Evolutionary conservation across 2,329 filamentous ascomycete genomes (phyloP).

Genomic region (Aspergillus tamarii): DNA sequence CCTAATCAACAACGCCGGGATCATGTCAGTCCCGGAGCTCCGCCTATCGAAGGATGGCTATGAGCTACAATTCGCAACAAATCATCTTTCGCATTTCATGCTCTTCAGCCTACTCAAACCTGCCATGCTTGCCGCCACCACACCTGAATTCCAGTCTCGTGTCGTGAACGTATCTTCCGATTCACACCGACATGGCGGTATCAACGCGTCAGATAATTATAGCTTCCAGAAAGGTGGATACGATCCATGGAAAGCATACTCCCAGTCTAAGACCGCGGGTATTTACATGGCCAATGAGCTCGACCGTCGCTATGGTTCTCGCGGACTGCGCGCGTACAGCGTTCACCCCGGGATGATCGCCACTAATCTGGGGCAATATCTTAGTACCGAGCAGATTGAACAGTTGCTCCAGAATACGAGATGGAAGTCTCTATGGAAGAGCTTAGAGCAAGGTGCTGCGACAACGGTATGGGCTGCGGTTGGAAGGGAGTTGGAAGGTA

Average conservation of each 20-base stretch:
- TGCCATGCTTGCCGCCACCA: slow-evolving; percentile 24
- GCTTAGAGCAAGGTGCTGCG: slow-evolving; percentile 42
- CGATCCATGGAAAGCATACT: slow-evolving; percentile 47
- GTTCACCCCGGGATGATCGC: slow-evolving; percentile 49
- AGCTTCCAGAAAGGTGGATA: slow-evolving; percentile 41
- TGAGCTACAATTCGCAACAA: slow-evolving; percentile 57
- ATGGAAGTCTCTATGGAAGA: slow-evolving; percentile 32
- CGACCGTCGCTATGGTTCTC: slow-evolving; percentile 51
- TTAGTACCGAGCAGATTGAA: slow-evolving; percentile 9
- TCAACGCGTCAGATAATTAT: slow-evolving; percentile 43
- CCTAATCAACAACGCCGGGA: slow-evolving; percentile 49
- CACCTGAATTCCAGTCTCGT: slow-evolving; percentile 47
- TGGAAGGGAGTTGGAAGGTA: slow-evolving; percentile 32
- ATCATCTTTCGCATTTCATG: slow-evolving; percentile 58
- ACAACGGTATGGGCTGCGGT: slow-evolving; percentile 45
- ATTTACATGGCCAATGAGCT: slow-evolving; percentile 57
- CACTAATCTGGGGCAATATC: slow-evolving; percentile 8
- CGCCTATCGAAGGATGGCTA: slow-evolving; percentile 41
- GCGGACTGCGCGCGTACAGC: slow-evolving; percentile 49
- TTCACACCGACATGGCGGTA: slow-evolving; percentile 42
- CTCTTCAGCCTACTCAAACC: slow-evolving; percentile 54
- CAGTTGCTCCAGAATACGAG: slow-evolving; percentile 14
- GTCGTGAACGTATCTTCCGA: slow-evolving; percentile 52
- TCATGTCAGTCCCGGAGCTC: slow-evolving; percentile 43
- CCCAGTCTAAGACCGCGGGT: slow-evolving; percentile 56